Base-by-base conservation (phyloP, 306 rosid species). In the Parietaria judaica region DNA sequence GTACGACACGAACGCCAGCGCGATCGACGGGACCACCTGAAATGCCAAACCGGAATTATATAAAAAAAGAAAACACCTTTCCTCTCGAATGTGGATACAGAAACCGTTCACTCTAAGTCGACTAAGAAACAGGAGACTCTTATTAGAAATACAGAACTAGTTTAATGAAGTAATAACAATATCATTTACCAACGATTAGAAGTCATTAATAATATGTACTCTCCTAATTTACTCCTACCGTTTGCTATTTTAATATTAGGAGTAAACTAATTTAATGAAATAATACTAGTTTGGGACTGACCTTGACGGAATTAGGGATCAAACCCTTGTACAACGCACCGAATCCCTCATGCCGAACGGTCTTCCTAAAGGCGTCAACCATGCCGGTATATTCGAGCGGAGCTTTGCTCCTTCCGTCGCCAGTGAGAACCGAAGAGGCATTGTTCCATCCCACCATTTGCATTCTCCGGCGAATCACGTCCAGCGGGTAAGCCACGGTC, bases 391-490 rank as follows among this genome's bases (percentile, higher is more conserved):
- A 94, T 35, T 94, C 94, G 15, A 94, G 90, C 3, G 87, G 74
- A 53, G 66, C 80, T 63, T 83, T 89, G 78, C 68, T 71, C 79
- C 86, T 83, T 69, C 97, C 97, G 58, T 86, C 99, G 37, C 95
- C 99, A 61, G 90, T 56, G 56, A 94, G 68, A 63, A 88, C 83
- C 63, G 97, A 84, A 60, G 97, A 78, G 78, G 95, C 99, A 79
- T 94, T 79, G 73, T 60, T 81, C 99, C 99, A 94, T 36, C 99
- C 99, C 51, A 83, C 92, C 99, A 94, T 94, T 84, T 94, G 99
- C 99, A 94, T 94, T 77, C 99, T 83, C 59, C 99, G 83, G 60
- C 99, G 97, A 73, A 94, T 88, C 61, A 94, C 99, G 66, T 94
- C 99, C 72, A 94, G 95, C 48, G 99, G 99, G 71, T 94, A 94